Evolutionary conservation across 2,329 filamentous ascomycete genomes (phyloP), one percentile per base, ranked within the genome.

Genomic region (Hirsutella rhossiliensis): DNA sequence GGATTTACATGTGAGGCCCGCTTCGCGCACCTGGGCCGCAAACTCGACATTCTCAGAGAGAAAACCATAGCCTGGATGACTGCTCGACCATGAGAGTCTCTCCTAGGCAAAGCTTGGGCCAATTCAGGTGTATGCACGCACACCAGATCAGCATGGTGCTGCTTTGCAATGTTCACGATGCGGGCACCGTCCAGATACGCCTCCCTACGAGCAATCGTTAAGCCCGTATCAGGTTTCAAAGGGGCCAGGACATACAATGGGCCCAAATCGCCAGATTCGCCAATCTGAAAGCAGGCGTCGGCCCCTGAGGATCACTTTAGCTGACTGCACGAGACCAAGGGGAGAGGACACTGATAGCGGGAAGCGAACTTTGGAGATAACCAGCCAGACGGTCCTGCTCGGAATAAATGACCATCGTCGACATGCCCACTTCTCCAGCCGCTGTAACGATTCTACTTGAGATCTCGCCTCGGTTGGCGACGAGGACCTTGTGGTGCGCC

Each of bases 11-110:
- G 62, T 62, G 43, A 81, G 63, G 0, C 75, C 77, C 1, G 73
- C 73, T 15, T 68, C 62, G 6, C 62, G 53, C 5, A 76, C 71
- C 19, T 66, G 57, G 40, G 64, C 57, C 1, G 78, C 76, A 51
- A 84, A 84, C 11, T 73, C 68, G 7, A 72, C 68, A 29, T 52
- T 52, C 23, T 52, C 50, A 17, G 45, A 45, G 17, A 52, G 41
- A 38, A 51, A 52, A 15, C 50, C 50, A 41, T 52, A 52, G 12
- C 50, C 50, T 4, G 51, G 48, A 19, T 43, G 42, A 18, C 40
- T 42, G 40, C 8, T 27, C 6, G 9, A 11, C 9, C 11, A 11
- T 42, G 29, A 36, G 30, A n/a, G n/a, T n/a, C n/a, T n/a, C n/a
- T n/a, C n/a, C n/a, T n/a, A n/a, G n/a, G n/a, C n/a, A 8, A 37